Base-by-base conservation (phyloP, 2,329 filamentous ascomycete genomes). In the Juglanconis oblonga region DNA sequence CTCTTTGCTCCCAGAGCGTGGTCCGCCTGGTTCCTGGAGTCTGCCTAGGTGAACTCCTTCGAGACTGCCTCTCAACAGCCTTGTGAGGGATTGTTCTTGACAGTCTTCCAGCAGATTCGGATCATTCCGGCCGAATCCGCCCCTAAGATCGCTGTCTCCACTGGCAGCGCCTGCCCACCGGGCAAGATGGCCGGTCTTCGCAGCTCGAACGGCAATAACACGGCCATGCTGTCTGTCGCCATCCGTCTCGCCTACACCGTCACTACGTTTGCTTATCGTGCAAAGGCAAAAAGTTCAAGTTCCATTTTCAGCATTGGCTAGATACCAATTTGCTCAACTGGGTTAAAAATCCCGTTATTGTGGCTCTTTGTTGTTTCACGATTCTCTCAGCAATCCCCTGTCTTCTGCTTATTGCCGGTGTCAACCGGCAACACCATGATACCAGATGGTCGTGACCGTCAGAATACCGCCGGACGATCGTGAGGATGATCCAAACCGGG, bases 151-250 rank as follows among this genome's bases (percentile, higher is more conserved):
- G 7, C 13, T 13, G 44, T 9, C 48, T 50, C 33, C 56, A 52
- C 54, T 38, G 35, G 13, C 31, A 54, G 48, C 52, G 35, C 49
- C 57, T 42, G 52, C 60, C 57, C 33, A 32, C 44, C 29, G 47
- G 35, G 42, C n/a, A 33, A 45, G 11, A 47, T 44, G 57, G 48
- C 57, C 57, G 57, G 42, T 59, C 36, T 5, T 62, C 57, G 52
- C 35, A 42, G 29, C 29, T 44, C 40, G 42, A 55, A 35, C 59
- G 60, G 60, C 60, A 62, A 59, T 62, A 59, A 62, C 60, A 57
- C 13, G 52, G 29, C 40, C 35, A 31, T 47, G 10, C 17, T 36
- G 31, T 55, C 31, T 55, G 42, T 47, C 9, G 32, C 33, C 42
- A 17, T 55, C 31, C 14, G 14, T 29, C 14, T 47, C 44, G 7